Conservation (phyloP, 306 rosid genomes). For the Corylus americana region DNA sequence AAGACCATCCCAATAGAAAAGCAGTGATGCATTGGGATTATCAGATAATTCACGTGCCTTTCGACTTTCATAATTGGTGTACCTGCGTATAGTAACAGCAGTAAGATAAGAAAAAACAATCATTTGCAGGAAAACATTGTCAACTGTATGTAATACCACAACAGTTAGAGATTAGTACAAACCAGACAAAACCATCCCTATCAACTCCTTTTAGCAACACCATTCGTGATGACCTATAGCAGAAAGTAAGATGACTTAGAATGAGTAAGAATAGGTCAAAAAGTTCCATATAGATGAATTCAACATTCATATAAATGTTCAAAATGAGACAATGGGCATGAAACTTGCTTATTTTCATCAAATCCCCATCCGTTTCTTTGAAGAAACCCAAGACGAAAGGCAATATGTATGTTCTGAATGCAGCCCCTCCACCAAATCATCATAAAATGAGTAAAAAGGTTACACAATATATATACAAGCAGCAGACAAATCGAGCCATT, state of each 20-base stretch:
- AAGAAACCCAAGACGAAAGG: not conserved
- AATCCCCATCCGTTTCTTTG: not conserved
- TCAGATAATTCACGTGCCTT: conserved; percentile 73
- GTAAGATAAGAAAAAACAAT: conserved; percentile 28
- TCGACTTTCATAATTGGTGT: conserved; percentile 86
- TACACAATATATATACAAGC: not conserved
- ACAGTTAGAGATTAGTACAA: conserved; percentile 34
- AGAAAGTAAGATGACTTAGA: conserved; percentile 28
- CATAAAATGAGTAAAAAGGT: not conserved
- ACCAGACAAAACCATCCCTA: conserved; percentile 93
- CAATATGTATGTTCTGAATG: not conserved
- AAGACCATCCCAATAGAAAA: conserved; percentile 87
- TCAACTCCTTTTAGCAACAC: conserved; percentile 91
- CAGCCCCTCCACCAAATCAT: not conserved
- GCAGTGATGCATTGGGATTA: conserved; percentile 86
- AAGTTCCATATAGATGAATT: not conserved
- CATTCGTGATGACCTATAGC: conserved; percentile 83
- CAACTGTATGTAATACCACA: conserved; percentile 19
- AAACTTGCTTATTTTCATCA: not conserved
- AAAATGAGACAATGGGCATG: not conserved
- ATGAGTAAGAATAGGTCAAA: conserved; percentile 29
- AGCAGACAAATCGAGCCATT: not conserved
- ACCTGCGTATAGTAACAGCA: conserved; percentile 55
- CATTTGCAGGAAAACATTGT: conserved; percentile 19
- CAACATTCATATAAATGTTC: not conserved